These are phyloP conservation scores for Podaxis sp. DNA, from an alignment of 768 basidiomycete genomes.

Conservation along the genomic window DNA sequence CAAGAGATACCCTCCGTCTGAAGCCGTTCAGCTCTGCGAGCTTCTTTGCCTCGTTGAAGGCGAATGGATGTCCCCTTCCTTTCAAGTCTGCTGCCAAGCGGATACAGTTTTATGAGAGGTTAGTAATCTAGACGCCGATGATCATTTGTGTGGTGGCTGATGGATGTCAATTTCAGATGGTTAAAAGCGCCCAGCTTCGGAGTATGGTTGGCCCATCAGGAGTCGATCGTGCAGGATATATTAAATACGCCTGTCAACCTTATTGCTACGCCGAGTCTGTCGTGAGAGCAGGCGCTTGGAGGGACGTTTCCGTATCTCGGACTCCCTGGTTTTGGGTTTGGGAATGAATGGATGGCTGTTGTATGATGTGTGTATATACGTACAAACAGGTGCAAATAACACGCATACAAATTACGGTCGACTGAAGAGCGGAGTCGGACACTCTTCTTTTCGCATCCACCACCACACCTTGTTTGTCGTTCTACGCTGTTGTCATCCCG, in stretches of 20 bases:
- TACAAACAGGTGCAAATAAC: slow-evolving; percentile 9
- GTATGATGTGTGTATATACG: slow-evolving; percentile 5
- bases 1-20: slow-evolving; percentile 36
- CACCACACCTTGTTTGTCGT: not conserved
- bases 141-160: not conserved
- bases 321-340: not conserved
- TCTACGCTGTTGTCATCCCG: slow-evolving; percentile 1
- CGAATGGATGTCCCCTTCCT: slow-evolving; percentile 65
- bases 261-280: slow-evolving; percentile 4
- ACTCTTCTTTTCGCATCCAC: slow-evolving; percentile 4
- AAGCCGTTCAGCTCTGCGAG: slow-evolving; percentile 66
- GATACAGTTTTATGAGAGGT: slow-evolving; percentile 69
- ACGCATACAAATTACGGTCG: slow-evolving; percentile 8
- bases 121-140: not conserved
- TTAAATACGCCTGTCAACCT: slow-evolving; percentile 27
- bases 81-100: slow-evolving; percentile 65
- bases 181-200: slow-evolving; percentile 74
- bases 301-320: not conserved
- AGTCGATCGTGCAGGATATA: slow-evolving; percentile 60
- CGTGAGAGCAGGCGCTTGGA: slow-evolving; percentile 3
- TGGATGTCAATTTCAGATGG: slow-evolving; percentile 38
- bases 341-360: not conserved
- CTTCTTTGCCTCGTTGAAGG: slow-evolving; percentile 71
- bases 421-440: not conserved
- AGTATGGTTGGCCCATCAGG: slow-evolving; percentile 74